Evolutionary conservation across 495 filamentous ascomycete species (phyloP), one percentile per base, ranked within the genome.

Genomic region (Durotheca rogersii): DNA sequence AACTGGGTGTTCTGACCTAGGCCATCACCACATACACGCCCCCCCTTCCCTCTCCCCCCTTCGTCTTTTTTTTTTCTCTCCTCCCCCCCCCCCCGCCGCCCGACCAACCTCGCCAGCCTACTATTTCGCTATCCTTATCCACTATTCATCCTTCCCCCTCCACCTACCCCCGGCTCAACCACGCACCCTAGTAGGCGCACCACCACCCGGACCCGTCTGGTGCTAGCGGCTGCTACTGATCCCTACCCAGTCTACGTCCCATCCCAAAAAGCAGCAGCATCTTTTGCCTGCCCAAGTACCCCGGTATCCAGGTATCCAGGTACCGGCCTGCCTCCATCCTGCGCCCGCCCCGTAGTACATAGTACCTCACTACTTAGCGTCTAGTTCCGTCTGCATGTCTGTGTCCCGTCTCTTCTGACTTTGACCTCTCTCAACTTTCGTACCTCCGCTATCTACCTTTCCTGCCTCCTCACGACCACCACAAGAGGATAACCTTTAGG

Each of bases 401-500:
- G 60, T 65, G 53, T 58, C 50, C 53, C 51, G 49, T 61, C 61
- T 56, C 57, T 58, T 63, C 55, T 57, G 54, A 63, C 56, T 58
- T 62, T 56, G 56, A 64, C 65, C 58, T 57, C 54, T 56, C 62
- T 64, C 59, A 61, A 64, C 58, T 62, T 55, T 66, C 56, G 59
- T 51, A 61, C 60, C 66, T 72, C 64, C 59, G 64, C 66, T 56
- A 57, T 66, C 67, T 59, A 48, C 62, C 66, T 64, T 56, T 61
- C 62, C 63, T 64, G 60, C 65, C 61, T 61, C 61, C 61, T 62
- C 67, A 47, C 67, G 66, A 64, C 62, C 65, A 65, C 65, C 56
- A 66, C 67, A 66, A 74, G 53, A 58, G 56, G 56, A 68, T 65
- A 63, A 64, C 55, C 62, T 60, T 63, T 46, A 45, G 50, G 44